Base-by-base conservation (phyloP, 2,329 filamentous ascomycete species). In the Botrytis sinoallii region DNA sequence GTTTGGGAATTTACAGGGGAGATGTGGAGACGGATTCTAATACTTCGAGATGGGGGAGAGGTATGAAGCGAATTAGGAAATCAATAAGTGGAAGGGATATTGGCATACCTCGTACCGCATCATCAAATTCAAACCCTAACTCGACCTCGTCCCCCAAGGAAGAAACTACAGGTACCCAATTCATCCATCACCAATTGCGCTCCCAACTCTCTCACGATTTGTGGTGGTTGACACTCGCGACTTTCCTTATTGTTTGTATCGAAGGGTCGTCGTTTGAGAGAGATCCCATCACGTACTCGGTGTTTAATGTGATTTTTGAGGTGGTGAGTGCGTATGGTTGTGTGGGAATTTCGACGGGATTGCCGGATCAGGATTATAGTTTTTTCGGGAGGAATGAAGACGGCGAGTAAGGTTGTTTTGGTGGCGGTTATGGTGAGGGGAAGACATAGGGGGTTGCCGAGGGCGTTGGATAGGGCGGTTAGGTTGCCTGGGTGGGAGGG, bases 151-250 rank as follows among this genome's bases (percentile, higher is more conserved):
- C 52, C n/a, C 52, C 52, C 1, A 64, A 29, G 16, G 61, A 68
- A 1, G 66, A 68, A 40, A 68, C 66, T 1, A 68, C 66, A 10
- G 66, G 66, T 1, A 57, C 66, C 1, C 46, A 68, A 40, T 80
- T 81, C 72, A 72, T 81, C 22, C 72, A 67, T 4, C 78, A 79
- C 75, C 89, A 92, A 78, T 83, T 91, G 35, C 86, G 88, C n/a
- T 86, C 86, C 9, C 90, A 92, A 79, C 85, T 92, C 2, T 87
- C 88, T 44, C 89, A 92, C 79, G 90, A 92, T 78, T 83, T 92
- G 25, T 92, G 90, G 90, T 89, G 86, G 83, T 87, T 92, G 22
- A 86, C 88, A 4, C 81, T 91, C 0, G 88, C 88, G 3, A 85
- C 90, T 20, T 84, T 91, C 68, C 80, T 89, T 46, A 89, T 92